Evolutionary conservation across 2,329 filamentous ascomycete genomes (phyloP), one percentile per base, ranked within the genome.

Genomic region (Phyllosticta citriasiana): DNA sequence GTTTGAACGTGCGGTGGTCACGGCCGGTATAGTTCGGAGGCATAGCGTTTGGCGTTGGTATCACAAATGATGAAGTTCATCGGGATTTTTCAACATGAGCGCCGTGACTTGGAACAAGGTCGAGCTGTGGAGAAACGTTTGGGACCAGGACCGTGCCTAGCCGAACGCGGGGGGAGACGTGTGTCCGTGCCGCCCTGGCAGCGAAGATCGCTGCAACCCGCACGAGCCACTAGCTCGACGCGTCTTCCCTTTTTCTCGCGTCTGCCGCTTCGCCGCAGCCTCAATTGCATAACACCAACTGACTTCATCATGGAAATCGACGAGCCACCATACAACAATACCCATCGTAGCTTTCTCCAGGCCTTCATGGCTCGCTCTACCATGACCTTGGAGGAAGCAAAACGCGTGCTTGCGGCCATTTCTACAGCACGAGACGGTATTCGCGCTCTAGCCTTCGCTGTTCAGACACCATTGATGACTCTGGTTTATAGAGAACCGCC

Each of bases 281-380:
- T 40, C 10, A 40, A 9, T 40, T 40, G 33, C 9, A 12, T 14
- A 5, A 40, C 14, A 47, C 14, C 40, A 47, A 47, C 5, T 19
- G 40, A 47, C 19, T 22, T 6, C 40, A 7, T 12, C 26, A 62
- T 62, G 62, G 57, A 25, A 35, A 33, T 51, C 19, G 51, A 59
- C 35, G 52, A 16, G 22, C 25, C 33, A 5, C 22, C 40, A 7
- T 86, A 86, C 68, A 76, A 80, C 67, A 79, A 95, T 71, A 81
- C 81, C 64, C 89, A 97, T 72, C 87, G 91, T 62, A 92, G 93
- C 8, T 96, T 99, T 70, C 80, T 97, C 0, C 94, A 99, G 75
- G 89, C 89, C 56, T 86, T 99, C 66, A 81, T 97, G 73, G 85
- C 89, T 2, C 85, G 87, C 57, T 88, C 89, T 24, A 84, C 85